A percentile compares a stretch with the other conserved stretches of the same genome.
Conservation (phyloP, 2,329 filamentous ascomycete genomes). For the Dothiorella sarmentorum region DNA sequence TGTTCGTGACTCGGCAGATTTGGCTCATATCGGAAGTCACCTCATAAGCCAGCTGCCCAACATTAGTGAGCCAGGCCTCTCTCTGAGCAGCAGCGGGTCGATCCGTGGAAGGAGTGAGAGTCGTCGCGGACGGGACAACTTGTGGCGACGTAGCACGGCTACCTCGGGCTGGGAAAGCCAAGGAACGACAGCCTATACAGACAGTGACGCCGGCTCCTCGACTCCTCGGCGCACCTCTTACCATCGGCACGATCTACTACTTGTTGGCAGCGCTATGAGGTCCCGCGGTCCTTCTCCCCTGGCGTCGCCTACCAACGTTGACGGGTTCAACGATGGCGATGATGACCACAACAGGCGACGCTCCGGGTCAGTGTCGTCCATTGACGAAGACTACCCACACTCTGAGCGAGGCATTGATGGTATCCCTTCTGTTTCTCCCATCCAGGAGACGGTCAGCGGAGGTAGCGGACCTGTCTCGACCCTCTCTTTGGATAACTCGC, state of each 20-base stretch:
- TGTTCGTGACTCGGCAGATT: neutral
- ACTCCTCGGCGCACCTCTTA: neutral
- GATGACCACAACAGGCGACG: neutral
- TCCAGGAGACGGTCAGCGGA: constrained; percentile 2
- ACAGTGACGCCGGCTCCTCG: neutral
- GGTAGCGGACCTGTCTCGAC: constrained; percentile 1
- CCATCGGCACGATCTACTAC: neutral
- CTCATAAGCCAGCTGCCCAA: neutral
- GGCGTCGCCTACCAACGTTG: neutral
- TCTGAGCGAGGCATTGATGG: neutral
- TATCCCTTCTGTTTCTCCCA: constrained; percentile 2
- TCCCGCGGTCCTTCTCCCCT: neutral
- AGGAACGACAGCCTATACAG: constrained; percentile 3
- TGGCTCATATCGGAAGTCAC: constrained; percentile 1
- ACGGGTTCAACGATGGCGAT: neutral
- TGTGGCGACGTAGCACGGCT: neutral
- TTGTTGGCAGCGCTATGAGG: neutral
- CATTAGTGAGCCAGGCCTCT: constrained; percentile 1
- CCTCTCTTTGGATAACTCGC: neutral
- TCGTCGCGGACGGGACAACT: neutral
- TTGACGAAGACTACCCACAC: neutral
- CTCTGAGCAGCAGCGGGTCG: neutral
- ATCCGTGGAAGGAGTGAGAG: constrained; percentile 1
- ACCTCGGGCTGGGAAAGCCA: constrained; percentile 7
- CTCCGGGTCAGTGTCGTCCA: neutral